A percentile compares a stretch with the other conserved stretches of the same genome.
phyloP scores from a whole-genome alignment of 192 early-diverging fungal species.

The Entomortierella chlamydospora region DNA sequence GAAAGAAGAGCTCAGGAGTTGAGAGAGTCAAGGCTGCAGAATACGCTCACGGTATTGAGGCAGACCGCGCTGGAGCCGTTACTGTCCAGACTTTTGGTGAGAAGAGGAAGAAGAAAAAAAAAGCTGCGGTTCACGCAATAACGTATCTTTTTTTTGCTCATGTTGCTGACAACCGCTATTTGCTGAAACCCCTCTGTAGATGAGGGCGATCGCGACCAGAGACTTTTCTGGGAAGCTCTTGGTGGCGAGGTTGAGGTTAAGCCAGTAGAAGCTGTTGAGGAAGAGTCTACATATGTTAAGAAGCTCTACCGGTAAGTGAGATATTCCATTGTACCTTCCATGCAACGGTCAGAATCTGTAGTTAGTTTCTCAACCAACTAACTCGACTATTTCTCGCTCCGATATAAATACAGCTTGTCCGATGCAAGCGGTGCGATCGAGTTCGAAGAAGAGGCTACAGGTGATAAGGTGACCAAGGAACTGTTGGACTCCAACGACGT shows the following conservation, averaged over 20 bases:
- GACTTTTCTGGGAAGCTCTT: constrained; percentile 71
- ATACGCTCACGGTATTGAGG: constrained; percentile 66
- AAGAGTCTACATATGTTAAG: constrained; percentile 55
- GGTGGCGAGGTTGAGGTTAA: constrained; percentile 72
- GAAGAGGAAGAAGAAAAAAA: constrained; percentile 3
- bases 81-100: constrained; percentile 74
- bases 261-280: constrained; percentile 59
- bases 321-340: neutral
- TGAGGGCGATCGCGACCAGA: constrained; percentile 66
- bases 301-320: constrained; percentile 57
- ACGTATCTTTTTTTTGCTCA: neutral
- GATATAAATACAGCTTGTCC: constrained; percentile 14
- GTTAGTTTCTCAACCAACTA: neutral
- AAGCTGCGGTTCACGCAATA: too few relatives aligned
- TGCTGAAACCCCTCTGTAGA: constrained; percentile 58
- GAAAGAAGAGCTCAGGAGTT: constrained; percentile 65
- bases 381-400: neutral
- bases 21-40: constrained; percentile 82
- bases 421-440: constrained; percentile 52
- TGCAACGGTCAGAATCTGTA: too few relatives aligned
- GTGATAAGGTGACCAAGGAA: constrained; percentile 50
- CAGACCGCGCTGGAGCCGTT: constrained; percentile 70
- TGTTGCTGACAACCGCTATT: neutral
- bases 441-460: constrained; percentile 68
- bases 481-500: constrained; percentile 74